These are phyloP conservation scores for Vitis vinifera DNA, from an alignment of 164 flowering plant species.

Conservation along the genomic window ASM3070453v1 NC_081805.1:55501-56000, in stretches of 20 bases:
- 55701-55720: too few species aligned
- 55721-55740: neutral
- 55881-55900: slow-evolving; percentile 26
- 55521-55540: neutral
- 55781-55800: neutral
- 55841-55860: slow-evolving; percentile 29
- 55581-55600: neutral
- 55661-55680: neutral
- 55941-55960: slow-evolving; percentile 39
- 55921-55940: slow-evolving; percentile 59
- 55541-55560: too few species aligned
- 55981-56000: slow-evolving; percentile 43
- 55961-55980: slow-evolving; percentile 48
- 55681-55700: neutral
- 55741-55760: neutral
- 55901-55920: slow-evolving; percentile 28
- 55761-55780: neutral
- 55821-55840: slow-evolving; percentile 16
- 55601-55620: neutral
- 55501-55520: too few species aligned
- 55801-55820: slow-evolving; percentile 3
- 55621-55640: neutral
- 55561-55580: too few species aligned
- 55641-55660: neutral
- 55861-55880: slow-evolving; percentile 19